Evolutionary conservation across 2,329 filamentous ascomycete genomes (phyloP).

Genomic region (Diaporthe humulicola): DNA sequence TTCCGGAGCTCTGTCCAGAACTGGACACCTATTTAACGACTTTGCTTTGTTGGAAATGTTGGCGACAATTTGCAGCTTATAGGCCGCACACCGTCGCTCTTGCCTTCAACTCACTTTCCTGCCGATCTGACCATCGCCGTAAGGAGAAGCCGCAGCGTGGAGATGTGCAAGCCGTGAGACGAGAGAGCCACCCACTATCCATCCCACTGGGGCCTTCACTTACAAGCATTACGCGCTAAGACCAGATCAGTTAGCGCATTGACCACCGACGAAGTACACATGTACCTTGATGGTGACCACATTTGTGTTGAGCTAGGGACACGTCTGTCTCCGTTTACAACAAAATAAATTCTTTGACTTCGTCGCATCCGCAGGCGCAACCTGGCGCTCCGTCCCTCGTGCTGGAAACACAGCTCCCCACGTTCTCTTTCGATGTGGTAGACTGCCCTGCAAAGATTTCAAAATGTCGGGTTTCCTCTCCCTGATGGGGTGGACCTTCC

Average conservation of each 20-base stretch:
- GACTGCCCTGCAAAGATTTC: not conserved
- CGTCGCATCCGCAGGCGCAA: not conserved
- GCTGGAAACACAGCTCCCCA: not conserved
- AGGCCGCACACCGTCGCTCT: no score
- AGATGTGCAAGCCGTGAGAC: no score
- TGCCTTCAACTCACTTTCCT: no score
- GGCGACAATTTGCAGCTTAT: no score
- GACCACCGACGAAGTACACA: not conserved
- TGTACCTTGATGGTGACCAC: not conserved
- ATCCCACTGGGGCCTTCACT: no score
- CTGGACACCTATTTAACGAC: no score
- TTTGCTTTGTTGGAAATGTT: no score
- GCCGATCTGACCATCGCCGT: no score
- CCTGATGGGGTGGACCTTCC: slow-evolving; percentile 69
- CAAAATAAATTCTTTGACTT: not conserved
- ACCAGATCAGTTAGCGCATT: not conserved
- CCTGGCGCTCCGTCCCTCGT: not conserved
- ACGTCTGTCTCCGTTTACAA: slow-evolving; percentile 4
- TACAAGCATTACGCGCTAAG: not conserved
- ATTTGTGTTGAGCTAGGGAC: slow-evolving; percentile 6
- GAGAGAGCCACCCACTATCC: no score
- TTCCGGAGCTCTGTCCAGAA: no score
- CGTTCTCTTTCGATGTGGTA: slow-evolving; percentile 27
- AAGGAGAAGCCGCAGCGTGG: no score
- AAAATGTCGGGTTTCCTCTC: slow-evolving; percentile 67